phyloP scores from a whole-genome alignment of 2,329 filamentous ascomycete species.

The Lachnellula occidentalis region DNA sequence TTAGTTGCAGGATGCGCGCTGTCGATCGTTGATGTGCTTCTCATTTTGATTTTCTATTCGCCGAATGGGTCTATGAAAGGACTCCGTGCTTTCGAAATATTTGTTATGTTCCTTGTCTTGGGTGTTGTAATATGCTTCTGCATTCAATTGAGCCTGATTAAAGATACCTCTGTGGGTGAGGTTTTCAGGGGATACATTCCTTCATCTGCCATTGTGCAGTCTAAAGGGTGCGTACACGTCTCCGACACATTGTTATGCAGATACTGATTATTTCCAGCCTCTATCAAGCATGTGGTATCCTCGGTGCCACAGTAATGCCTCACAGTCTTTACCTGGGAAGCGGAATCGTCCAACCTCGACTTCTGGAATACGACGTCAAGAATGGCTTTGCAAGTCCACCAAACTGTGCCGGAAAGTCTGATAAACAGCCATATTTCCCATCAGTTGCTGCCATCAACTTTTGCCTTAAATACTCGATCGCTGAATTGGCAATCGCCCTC shows the following conservation, averaged over 20 bases:
- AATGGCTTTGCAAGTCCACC: slow-evolving; percentile 42
- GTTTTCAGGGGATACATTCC: slow-evolving; percentile 63
- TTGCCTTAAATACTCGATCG: slow-evolving; percentile 68
- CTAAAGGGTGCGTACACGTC: slow-evolving; percentile 40
- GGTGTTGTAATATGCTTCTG: slow-evolving; percentile 67
- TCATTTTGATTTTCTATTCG: slow-evolving; percentile 62
- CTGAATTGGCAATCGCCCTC: slow-evolving; percentile 65
- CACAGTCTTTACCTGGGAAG: slow-evolving; percentile 64
- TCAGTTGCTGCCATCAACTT: slow-evolving; percentile 67
- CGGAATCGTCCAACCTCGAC: slow-evolving; percentile 62
- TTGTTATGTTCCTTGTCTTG: slow-evolving; percentile 59
- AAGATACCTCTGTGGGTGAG: slow-evolving; percentile 47
- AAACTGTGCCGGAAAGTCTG: slow-evolving; percentile 19
- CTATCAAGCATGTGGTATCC: slow-evolving; percentile 70
- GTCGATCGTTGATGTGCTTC: slow-evolving; percentile 62
- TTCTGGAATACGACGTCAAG: slow-evolving; percentile 57
- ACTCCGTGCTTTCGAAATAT: slow-evolving; percentile 57
- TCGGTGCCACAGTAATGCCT: slow-evolving; percentile 72
- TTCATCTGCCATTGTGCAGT: slow-evolving; percentile 51
- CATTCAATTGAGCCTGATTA: slow-evolving; percentile 60
- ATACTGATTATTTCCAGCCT: slow-evolving; percentile 35
- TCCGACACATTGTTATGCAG: not conserved
- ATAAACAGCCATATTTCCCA: slow-evolving; percentile 59
- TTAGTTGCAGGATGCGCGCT: slow-evolving; percentile 64
- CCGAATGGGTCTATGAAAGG: slow-evolving; percentile 53